These are phyloP conservation scores for Triticum monococcum DNA, from an alignment of 176 grass and related monocot species.

Conservation along the genomic window DNA sequence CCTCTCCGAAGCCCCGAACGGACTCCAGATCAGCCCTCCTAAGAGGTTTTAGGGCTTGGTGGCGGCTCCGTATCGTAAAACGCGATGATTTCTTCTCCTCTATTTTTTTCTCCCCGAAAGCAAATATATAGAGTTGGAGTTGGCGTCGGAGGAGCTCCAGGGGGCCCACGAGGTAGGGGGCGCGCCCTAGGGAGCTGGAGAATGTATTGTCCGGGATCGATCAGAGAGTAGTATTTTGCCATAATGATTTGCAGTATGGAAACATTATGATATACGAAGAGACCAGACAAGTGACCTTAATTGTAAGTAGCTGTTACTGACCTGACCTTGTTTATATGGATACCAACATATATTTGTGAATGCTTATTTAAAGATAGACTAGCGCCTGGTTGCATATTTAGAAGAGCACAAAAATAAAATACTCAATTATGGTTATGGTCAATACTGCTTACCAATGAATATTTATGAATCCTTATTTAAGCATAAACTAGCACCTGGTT, in stretches of 20 bases:
- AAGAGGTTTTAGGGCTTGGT: too few relatives aligned
- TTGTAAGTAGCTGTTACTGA: conserved; percentile 40
- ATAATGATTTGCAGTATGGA: conserved; percentile 94
- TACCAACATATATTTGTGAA: background rate
- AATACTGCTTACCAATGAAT: background rate
- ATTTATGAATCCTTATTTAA: background rate
- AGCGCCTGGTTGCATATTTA: background rate
- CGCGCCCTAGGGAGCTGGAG: conserved; percentile 43
- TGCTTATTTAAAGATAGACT: background rate
- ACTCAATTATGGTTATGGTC: background rate
- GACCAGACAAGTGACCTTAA: conserved; percentile 82
- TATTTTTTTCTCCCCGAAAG: too few relatives aligned
- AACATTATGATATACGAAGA: conserved; percentile 99
- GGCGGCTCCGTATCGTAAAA: too few relatives aligned
- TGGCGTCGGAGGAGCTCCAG: conserved; percentile 62
- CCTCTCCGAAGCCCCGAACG: too few relatives aligned
- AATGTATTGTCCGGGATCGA: conserved; percentile 28
- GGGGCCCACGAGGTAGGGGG: too few relatives aligned
- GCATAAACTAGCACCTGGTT: background rate
- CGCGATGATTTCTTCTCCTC: too few relatives aligned
- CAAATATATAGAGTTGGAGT: too few relatives aligned
- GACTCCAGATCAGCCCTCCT: too few relatives aligned
- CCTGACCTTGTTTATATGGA: background rate
- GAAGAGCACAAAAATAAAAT: background rate
- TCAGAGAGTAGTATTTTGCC: conserved; percentile 73